Percentiles rank a stretch among this genome's conserved stretches.
Conservation (phyloP, 805 yeast species). For the Candida alai region DNA sequence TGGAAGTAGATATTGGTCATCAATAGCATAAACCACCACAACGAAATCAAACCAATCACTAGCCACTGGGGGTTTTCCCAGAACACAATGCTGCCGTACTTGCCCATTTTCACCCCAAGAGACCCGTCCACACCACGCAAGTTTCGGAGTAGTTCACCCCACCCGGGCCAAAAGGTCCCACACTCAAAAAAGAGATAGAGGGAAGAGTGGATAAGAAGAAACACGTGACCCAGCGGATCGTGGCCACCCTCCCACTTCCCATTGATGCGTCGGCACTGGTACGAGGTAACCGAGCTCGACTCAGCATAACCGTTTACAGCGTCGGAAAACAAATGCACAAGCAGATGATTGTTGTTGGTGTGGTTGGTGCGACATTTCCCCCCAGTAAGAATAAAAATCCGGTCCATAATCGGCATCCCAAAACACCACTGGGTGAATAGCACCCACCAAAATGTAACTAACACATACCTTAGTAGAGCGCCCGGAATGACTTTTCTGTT, state of each 20-base stretch:
- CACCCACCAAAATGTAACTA: slow-evolving; percentile 77
- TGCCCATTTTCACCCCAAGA: not conserved
- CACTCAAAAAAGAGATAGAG: slow-evolving; percentile 65
- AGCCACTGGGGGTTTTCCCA: slow-evolving; percentile 24
- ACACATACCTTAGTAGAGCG: slow-evolving; percentile 40
- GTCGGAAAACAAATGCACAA: slow-evolving; percentile 5
- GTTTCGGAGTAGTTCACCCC: slow-evolving; percentile 13
- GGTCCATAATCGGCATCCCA: slow-evolving; percentile 87
- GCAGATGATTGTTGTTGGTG: slow-evolving; percentile 6
- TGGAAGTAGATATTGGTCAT: slow-evolving; percentile 87
- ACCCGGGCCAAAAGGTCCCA: slow-evolving; percentile 33
- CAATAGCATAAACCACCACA: slow-evolving; percentile 87
- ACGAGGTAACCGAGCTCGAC: slow-evolving; percentile 22
- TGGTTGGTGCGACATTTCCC: slow-evolving; percentile 58
- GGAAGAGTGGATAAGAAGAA: slow-evolving; percentile 65
- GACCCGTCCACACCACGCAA: not conserved
- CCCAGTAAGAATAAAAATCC: slow-evolving; percentile 74
- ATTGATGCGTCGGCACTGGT: slow-evolving; percentile 41
- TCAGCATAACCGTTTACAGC: not conserved
- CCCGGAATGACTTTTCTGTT: slow-evolving; percentile 9
- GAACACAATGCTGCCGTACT: not conserved
- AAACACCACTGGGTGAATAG: slow-evolving; percentile 84
- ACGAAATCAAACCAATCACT: slow-evolving; percentile 21
- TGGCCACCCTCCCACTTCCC: slow-evolving; percentile 82
- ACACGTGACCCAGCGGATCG: slow-evolving; percentile 95